phyloP scores from a whole-genome alignment of 768 basidiomycete genomes.

The Russula emetica region DNA sequence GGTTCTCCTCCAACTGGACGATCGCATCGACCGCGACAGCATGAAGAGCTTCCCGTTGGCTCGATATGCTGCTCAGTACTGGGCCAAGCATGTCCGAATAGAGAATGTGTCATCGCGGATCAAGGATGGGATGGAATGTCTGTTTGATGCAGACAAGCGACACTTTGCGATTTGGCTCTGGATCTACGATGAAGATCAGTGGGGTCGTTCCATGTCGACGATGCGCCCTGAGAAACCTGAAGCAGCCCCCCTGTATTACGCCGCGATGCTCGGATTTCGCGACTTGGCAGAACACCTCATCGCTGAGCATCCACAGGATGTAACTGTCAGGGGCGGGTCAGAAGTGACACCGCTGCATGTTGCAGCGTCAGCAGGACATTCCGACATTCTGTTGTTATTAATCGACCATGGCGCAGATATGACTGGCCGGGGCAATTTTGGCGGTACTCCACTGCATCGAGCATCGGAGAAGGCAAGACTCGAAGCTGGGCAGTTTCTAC shows the following conservation, averaged over 20 bases:
- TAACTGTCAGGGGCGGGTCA: no score
- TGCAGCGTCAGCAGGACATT: no score
- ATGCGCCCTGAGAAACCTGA: neutral
- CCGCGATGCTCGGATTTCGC: neutral
- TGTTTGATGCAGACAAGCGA: neutral
- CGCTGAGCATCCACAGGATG: neutral
- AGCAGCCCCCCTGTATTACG: neutral
- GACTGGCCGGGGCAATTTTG: no score
- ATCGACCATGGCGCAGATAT: no score
- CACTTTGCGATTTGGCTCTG: neutral
- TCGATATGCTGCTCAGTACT: neutral
- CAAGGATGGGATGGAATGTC: conserved; percentile 1
- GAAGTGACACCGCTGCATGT: no score
- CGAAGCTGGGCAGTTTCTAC: no score
- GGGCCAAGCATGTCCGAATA: neutral
- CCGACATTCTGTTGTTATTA: no score
- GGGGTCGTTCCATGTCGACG: neutral
- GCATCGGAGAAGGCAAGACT: no score
- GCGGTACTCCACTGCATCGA: no score
- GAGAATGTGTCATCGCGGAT: neutral
- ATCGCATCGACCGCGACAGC: neutral
- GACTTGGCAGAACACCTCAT: neutral
- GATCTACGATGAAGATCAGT: neutral
- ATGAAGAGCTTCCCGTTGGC: neutral
- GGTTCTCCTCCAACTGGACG: neutral